Evolutionary conservation across 148 eudicot species (phyloP).

Genomic region (Suaeda aralocaspica): DNA sequence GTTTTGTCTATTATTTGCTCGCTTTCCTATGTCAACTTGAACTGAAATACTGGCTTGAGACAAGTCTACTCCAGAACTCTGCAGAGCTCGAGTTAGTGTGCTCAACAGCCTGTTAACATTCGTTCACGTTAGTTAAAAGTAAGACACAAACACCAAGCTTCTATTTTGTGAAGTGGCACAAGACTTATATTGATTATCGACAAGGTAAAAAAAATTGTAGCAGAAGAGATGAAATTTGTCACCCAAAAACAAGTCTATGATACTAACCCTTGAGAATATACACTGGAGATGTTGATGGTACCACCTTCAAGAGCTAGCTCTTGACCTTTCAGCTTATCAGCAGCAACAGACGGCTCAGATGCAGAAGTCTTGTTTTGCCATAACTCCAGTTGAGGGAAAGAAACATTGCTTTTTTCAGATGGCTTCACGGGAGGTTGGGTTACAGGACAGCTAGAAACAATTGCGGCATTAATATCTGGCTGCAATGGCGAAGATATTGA

Average conservation of each 20-base stretch:
- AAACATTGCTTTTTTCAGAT: conserved; percentile 36
- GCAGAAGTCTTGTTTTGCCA: conserved; percentile 42
- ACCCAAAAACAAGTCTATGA: neutral
- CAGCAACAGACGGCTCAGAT: conserved; percentile 30
- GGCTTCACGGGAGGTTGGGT: conserved; percentile 36
- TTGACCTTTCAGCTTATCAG: conserved; percentile 50
- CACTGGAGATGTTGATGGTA: conserved; percentile 77
- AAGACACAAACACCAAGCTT: neutral
- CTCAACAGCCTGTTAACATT: conserved; percentile 56
- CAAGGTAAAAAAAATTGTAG: neutral
- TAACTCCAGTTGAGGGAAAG: conserved; percentile 45
- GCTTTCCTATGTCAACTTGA: conserved; percentile 83
- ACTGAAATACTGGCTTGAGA: conserved; percentile 88
- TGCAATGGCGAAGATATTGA: conserved; percentile 33
- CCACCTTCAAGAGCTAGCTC: conserved; percentile 75
- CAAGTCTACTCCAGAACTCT: conserved; percentile 83
- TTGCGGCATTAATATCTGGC: conserved; percentile 42
- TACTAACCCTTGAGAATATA: conserved; percentile 83
- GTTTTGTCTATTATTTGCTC: conserved; percentile 39
- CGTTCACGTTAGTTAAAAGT: conserved; percentile 1
- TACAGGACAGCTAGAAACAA: conserved; percentile 30
- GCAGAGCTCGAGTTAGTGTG: conserved; percentile 72
- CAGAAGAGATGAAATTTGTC: neutral
- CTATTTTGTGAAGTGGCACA: neutral
- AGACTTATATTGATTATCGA: neutral